These are phyloP conservation scores for Coemansia pectinata DNA, from an alignment of 192 early-diverging fungal species.

Conservation along the genomic window DNA sequence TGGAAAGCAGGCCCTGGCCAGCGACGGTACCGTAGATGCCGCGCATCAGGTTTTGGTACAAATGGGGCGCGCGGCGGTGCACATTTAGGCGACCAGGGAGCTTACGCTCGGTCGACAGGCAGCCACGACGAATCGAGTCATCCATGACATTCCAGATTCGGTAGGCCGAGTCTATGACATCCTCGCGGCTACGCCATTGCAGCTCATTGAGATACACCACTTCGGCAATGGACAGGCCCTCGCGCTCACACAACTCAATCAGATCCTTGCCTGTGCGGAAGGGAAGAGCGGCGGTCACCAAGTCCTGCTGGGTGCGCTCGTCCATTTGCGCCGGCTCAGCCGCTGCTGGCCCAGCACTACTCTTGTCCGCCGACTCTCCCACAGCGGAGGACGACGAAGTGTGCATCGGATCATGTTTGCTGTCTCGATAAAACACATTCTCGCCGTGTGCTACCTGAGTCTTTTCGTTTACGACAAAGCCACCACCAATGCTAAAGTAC, in stretches of 20 bases:
- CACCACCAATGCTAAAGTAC: conserved; percentile 95
- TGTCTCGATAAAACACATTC: conserved; percentile 63
- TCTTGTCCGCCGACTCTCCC: background rate
- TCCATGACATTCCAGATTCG: conserved; percentile 95
- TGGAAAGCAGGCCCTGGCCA: conserved; percentile 27
- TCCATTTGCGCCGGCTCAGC: conserved; percentile 51
- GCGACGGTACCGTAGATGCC: conserved; percentile 62
- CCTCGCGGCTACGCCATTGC: conserved; percentile 81
- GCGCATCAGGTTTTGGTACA: conserved; percentile 84
- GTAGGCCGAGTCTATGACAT: conserved; percentile 73
- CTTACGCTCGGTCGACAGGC: conserved; percentile 60
- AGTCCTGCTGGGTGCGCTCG: conserved; percentile 65
- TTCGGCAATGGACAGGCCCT: conserved; percentile 91
- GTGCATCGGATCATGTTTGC: conserved; percentile 19
- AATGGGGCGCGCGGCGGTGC: conserved; percentile 77
- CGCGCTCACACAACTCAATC: conserved; percentile 76
- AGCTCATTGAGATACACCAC: conserved; percentile 94
- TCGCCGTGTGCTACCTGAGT: conserved; percentile 78
- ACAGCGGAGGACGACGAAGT: conserved; percentile 15
- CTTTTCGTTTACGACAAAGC: conserved; percentile 92
- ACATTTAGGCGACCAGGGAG: conserved; percentile 85
- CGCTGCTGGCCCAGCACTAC: background rate
- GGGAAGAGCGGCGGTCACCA: conserved; percentile 78
- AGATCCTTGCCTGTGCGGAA: conserved; percentile 80
- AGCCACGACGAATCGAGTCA: conserved; percentile 75